Conservation (phyloP, 345 rosid species). For the Boechera retrofracta region DNA sequence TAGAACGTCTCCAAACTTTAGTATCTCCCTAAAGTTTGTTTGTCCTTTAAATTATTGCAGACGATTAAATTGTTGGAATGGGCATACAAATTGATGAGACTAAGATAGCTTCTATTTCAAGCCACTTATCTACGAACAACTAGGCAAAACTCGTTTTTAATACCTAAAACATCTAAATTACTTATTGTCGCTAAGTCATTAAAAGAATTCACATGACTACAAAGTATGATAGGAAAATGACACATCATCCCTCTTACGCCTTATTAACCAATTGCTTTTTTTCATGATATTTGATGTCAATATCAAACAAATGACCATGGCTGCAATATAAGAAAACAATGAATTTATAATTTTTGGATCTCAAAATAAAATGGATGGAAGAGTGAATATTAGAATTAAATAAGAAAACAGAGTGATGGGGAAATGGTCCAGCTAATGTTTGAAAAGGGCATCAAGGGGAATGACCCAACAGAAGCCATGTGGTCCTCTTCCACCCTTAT, state of each 20-base stretch:
- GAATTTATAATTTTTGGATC: slow-evolving; percentile 28
- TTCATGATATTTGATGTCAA: slow-evolving; percentile 45
- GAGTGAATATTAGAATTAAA: slow-evolving; percentile 10
- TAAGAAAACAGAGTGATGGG: slow-evolving; percentile 34
- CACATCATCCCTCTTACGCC: slow-evolving; percentile 23
- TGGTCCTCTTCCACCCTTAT: slow-evolving; percentile 48
- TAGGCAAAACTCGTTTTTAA: slow-evolving; percentile 14
- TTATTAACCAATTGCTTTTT: slow-evolving; percentile 23
- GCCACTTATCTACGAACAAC: slow-evolving; percentile 23
- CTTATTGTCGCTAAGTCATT: slow-evolving; percentile 6
- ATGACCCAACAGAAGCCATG: slow-evolving; percentile 44
- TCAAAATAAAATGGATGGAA: slow-evolving; percentile 31
- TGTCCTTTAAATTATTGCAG: background rate
- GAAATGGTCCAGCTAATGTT: slow-evolving; percentile 41
- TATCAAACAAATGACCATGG: slow-evolving; percentile 37
- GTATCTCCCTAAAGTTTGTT: background rate
- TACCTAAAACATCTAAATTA: slow-evolving; percentile 25
- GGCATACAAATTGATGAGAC: slow-evolving; percentile 30
- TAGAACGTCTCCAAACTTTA: slow-evolving; percentile 6
- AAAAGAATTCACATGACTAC: slow-evolving; percentile 26
- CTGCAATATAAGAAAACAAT: background rate
- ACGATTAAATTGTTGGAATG: slow-evolving; percentile 1
- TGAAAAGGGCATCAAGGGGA: slow-evolving; percentile 42
- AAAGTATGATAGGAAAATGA: slow-evolving; percentile 42
- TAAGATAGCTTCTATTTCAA: slow-evolving; percentile 8